A percentile compares a stretch with the other conserved stretches of the same genome.
These are phyloP conservation scores for Hanseniaspora thailandica DNA, from an alignment of 805 yeast genomes.

Conservation along the genomic window DNA sequence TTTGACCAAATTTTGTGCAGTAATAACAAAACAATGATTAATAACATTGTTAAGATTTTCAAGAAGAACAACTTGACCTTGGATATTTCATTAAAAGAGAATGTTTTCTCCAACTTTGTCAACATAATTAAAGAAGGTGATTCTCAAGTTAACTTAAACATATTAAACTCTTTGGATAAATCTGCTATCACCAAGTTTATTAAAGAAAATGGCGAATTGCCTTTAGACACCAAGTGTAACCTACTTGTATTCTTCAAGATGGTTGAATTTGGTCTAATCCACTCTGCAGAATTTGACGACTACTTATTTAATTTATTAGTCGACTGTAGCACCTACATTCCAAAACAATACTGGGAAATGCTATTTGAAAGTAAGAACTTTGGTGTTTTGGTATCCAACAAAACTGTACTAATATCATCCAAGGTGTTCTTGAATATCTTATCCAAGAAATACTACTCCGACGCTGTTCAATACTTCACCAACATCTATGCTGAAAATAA, in stretches of 20 bases:
- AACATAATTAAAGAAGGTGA: neutral
- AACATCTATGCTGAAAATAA: slow-evolving; percentile 13
- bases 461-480: slow-evolving; percentile 4
- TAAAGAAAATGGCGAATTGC: neutral
- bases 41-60: neutral
- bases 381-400: neutral
- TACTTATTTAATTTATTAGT: neutral
- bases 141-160: neutral
- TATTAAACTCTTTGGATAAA: neutral
- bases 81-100: neutral
- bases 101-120: neutral
- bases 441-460: neutral
- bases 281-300: neutral
- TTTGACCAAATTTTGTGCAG: neutral
- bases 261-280: neutral
- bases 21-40: neutral
- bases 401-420: neutral
- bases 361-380: neutral
- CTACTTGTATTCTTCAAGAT: slow-evolving; percentile 1
- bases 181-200: neutral
- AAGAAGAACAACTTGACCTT: neutral
- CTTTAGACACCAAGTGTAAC: neutral
- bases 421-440: neutral
- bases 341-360: neutral
- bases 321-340: neutral